Evolutionary conservation across 1,139 yeast species (phyloP).

Genomic region (Diutina sp.): DNA sequence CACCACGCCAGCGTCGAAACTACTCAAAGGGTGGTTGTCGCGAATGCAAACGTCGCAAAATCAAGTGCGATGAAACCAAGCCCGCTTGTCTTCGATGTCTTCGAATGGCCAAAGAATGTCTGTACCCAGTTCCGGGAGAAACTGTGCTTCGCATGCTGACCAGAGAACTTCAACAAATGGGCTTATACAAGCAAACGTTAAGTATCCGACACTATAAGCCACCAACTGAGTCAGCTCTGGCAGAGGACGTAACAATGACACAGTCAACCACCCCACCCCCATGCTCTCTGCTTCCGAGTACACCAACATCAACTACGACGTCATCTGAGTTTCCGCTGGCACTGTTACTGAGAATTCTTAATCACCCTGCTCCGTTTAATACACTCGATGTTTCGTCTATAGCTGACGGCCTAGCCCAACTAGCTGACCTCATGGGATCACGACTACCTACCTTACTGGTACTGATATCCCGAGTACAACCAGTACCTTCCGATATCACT

Average conservation of each 20-base stretch:
- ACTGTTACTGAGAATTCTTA: background rate
- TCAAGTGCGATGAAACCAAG: slow-evolving; percentile 46
- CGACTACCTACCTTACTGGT: background rate
- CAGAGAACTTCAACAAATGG: slow-evolving; percentile 1
- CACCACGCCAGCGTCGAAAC: slow-evolving; percentile 3
- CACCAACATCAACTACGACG: background rate
- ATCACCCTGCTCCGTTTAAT: background rate
- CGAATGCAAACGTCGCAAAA: slow-evolving; percentile 28
- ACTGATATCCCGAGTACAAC: slow-evolving; percentile 15
- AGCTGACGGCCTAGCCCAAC: background rate
- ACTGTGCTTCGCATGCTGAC: slow-evolving; percentile 6
- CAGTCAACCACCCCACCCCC: background rate
- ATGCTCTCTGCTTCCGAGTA: background rate
- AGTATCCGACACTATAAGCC: background rate
- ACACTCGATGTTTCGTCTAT: background rate
- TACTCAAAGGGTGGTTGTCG: slow-evolving; percentile 27
- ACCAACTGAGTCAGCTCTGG: background rate
- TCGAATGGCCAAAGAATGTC: slow-evolving; percentile 19
- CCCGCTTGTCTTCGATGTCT: slow-evolving; percentile 40
- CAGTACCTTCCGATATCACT: slow-evolving; percentile 1
- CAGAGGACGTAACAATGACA: background rate
- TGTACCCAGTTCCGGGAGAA: slow-evolving; percentile 18
- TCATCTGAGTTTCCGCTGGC: background rate
- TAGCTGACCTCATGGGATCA: background rate
- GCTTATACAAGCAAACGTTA: background rate